phyloP scores from a whole-genome alignment of 2,329 filamentous ascomycete genomes.

The Sarocladiaceae sp. region DNA sequence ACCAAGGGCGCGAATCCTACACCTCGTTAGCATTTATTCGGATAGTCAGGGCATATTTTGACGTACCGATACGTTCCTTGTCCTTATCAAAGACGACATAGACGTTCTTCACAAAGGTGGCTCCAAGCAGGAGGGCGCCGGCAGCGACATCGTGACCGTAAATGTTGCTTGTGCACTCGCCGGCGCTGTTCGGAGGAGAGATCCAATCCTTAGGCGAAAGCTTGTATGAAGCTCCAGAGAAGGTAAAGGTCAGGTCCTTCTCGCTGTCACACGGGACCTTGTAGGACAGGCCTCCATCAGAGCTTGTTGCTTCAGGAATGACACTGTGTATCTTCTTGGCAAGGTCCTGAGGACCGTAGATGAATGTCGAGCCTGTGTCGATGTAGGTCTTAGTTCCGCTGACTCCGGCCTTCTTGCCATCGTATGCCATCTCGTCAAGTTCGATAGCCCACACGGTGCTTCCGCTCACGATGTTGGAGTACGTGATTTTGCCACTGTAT shows the following conservation, averaged over 20 bases:
- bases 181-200: constrained; percentile 36
- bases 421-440: constrained; percentile 60
- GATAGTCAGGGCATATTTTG: neutral
- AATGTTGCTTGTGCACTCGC: constrained; percentile 65
- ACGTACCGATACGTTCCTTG: constrained; percentile 56
- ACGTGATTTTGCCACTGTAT: constrained; percentile 65
- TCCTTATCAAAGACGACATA: constrained; percentile 83
- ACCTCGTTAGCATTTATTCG: neutral
- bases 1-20: neutral
- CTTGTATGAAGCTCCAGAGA: constrained; percentile 63
- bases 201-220: constrained; percentile 72
- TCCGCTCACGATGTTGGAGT: constrained; percentile 45
- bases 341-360: constrained; percentile 65
- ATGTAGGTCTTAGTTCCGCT: constrained; percentile 63
- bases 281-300: constrained; percentile 56
- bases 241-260: constrained; percentile 57
- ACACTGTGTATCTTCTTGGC: constrained; percentile 63
- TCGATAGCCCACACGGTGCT: constrained; percentile 63
- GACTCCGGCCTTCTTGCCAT: constrained; percentile 54
- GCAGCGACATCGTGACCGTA: constrained; percentile 66
- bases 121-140: constrained; percentile 74
- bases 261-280: constrained; percentile 69
- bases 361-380: constrained; percentile 79
- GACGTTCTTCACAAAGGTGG: constrained; percentile 85
- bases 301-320: constrained; percentile 57